Evolutionary conservation across 352 stramenopile genomes (phyloP), one percentile per base, ranked within the genome.

Genomic region (Detonula confervacea): DNA sequence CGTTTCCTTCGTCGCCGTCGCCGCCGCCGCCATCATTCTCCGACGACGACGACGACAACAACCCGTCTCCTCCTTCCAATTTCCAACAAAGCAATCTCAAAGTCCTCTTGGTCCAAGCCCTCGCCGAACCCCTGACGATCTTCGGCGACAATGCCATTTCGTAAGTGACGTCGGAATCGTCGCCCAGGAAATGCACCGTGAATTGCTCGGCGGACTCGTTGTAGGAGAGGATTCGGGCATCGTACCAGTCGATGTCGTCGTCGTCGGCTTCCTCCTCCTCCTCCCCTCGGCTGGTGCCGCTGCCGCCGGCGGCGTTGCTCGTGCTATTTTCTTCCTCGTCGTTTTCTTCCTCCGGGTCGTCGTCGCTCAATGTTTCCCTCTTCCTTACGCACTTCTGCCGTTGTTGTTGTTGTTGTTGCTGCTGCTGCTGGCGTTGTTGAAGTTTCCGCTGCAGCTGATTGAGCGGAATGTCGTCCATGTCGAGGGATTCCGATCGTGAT

Each of bases 241-340:
- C 88, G 60, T 93, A 93, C 88, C 88, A 93, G 83, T 92, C 88
- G 29, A 83, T 74, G 20, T 81, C 84, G 42, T n/a, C n/a, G n/a
- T n/a, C n/a, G n/a, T n/a, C n/a, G n/a, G n/a, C n/a, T n/a, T n/a
- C n/a, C n/a, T 84, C 69, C 46, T 68, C 68, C 47, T 72, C 80
- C 14, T 77, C 55, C 20, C 82, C 71, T 33, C 81, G 52, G 39
- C 77, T 64, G 42, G 65, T 60, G 16, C 82, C 51, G 18, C 73
- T 56, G 7, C 81, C 66, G 1, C 33, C 49, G n/a, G n/a, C n/a
- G 42, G 65, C 59, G 16, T 84, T 54, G 18, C 73, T 56, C 3
- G 80, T 62, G 1, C 33, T 37, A 33, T 70, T 35, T 33, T 72
- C 44, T 35, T 42, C 64, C 24, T 22, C 9, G 25, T 20, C 42